A percentile compares a stretch with the other conserved stretches of the same genome.
Evolutionary conservation across 805 yeast genomes (phyloP).

Genomic region (Cyberlindnera misumaiensis): DNA sequence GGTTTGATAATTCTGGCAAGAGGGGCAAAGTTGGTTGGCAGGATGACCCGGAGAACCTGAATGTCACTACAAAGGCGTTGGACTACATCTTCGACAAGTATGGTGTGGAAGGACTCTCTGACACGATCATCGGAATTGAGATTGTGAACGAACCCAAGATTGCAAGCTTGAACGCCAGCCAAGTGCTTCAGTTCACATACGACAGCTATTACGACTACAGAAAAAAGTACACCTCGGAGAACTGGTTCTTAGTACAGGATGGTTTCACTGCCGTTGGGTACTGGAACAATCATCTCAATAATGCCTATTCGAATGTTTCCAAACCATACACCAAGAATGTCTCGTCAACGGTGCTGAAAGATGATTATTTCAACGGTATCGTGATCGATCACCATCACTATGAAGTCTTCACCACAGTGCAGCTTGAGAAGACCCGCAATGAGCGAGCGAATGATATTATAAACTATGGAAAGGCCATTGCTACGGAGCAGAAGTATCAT

Average conservation of each 20-base stretch:
- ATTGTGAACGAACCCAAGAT: conserved; percentile 70
- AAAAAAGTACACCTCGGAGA: conserved; percentile 16
- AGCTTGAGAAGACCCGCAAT: conserved; percentile 39
- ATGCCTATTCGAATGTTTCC: conserved; percentile 23
- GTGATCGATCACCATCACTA: conserved; percentile 87
- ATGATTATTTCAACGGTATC: conserved; percentile 45
- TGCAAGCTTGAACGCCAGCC: conserved; percentile 35
- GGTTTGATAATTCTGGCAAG: conserved; percentile 75
- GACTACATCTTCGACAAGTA: conserved; percentile 44
- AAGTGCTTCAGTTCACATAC: conserved; percentile 27
- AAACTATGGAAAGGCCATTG: conserved; percentile 26
- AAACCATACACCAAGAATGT: conserved; percentile 22
- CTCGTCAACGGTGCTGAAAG: background rate
- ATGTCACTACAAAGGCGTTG: conserved; percentile 44
- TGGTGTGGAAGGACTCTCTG: conserved; percentile 39
- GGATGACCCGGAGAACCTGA: conserved; percentile 31
- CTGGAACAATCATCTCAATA: conserved; percentile 44
- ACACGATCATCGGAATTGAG: conserved; percentile 64
- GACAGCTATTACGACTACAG: conserved; percentile 26
- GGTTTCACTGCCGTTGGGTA: conserved; percentile 51
- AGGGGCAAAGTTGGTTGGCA: conserved; percentile 43
- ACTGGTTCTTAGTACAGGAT: conserved; percentile 54
- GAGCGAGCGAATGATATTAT: conserved; percentile 28
- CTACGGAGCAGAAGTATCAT: conserved; percentile 28
- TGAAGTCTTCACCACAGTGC: conserved; percentile 70